Conservation (phyloP, 2,329 filamentous ascomycete genomes). For the Claviceps pusilla region DNA sequence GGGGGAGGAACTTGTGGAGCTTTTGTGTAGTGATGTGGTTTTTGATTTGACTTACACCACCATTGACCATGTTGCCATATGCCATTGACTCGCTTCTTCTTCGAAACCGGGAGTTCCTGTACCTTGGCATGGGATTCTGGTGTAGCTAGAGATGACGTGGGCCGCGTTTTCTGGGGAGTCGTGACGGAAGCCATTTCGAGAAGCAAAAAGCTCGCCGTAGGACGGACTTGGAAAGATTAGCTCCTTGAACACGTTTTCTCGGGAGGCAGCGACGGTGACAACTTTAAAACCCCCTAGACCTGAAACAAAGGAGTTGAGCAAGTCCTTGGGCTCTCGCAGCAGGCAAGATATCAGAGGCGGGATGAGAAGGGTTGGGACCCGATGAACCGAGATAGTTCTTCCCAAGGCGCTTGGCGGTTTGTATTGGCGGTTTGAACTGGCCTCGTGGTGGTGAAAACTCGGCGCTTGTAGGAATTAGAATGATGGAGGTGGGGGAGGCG, state of each 20-base stretch:
- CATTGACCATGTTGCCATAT: constrained; percentile 19
- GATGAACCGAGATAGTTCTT: not conserved
- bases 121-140: constrained; percentile 1
- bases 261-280: not conserved
- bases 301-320: not conserved
- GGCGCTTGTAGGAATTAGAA: not conserved
- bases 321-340: not conserved
- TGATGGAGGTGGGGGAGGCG: not conserved
- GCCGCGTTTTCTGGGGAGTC: constrained; percentile 1
- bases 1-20: not conserved
- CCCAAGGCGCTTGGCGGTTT: not conserved
- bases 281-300: not conserved
- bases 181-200: not conserved
- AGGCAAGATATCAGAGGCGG: not conserved
- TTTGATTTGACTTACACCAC: constrained; percentile 19
- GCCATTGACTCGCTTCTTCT: constrained; percentile 20
- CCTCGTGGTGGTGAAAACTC: not conserved
- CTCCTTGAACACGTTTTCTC: not conserved
- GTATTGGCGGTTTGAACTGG: not conserved
- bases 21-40: not conserved
- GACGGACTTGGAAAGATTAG: not conserved
- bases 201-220: not conserved
- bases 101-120: constrained; percentile 12
- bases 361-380: not conserved
- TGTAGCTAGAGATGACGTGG: not conserved